Base-by-base conservation (phyloP, 306 rosid species). In the Fragaria vesca region DNA sequence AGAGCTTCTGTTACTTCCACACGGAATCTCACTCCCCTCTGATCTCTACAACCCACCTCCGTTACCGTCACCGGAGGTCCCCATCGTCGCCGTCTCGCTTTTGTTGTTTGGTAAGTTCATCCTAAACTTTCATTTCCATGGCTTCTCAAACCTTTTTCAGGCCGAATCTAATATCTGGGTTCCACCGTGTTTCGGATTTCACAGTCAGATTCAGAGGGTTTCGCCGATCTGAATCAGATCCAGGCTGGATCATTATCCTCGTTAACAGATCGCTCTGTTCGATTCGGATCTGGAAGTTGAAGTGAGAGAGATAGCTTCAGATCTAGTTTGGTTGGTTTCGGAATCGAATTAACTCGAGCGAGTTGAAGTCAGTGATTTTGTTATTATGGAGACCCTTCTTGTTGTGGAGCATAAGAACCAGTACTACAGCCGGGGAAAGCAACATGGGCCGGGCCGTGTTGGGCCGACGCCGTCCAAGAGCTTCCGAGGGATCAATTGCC, bases 351-450 rank as follows among this genome's bases (percentile, higher is more conserved):
- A 8, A 73, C 69, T 11, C 68, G 40, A 74, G 42, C 42, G 0
- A 0, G 42, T 40, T 40, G 43, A 6, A 40, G 8, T 40, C 43
- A 30, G 58, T 73, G 76, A 76, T 83, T 66, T 50, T 72, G 60
- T 80, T 57, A 75, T 43, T 15, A 94, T 94, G 98, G 93, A 92
- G 85, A 90, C 96, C 5, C 94, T 94, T 83, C 78, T 87, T 73
- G 90, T 91, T 75, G 85, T 87, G 75, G 93, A 92, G 86, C 96
- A 88, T 80, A 88, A 89, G 89, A 87, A 83, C 71, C 96, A 88
- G 81, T 89, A 77, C 74, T 86, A 72, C 78, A 79, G 54, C 65
- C 76, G 75, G 65, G 83, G 77, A 6, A 84, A 90, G 89, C 36
- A 90, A 9, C 81, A 85, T 20, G 85, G 87, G 20, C 84, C 87